Base-by-base conservation (phyloP, 2,329 filamentous ascomycete genomes). In the Xylariaceae sp. region DNA sequence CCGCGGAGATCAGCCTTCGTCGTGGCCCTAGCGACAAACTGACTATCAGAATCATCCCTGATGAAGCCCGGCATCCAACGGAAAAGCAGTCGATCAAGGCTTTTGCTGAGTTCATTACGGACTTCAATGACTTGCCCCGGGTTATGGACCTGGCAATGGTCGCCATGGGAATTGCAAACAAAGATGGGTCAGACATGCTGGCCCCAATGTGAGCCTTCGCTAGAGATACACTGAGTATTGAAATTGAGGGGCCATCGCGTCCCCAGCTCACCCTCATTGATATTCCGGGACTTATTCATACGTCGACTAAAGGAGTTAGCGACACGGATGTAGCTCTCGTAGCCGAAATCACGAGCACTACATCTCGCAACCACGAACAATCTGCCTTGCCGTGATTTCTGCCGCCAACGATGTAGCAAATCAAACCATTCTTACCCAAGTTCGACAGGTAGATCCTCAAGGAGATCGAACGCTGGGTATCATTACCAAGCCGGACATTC, bases 1-100 rank as follows among this genome's bases (percentile, higher is more conserved):
- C 83, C 0, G 86, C 81, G 0, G 80, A 86, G 62, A 72, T 86
- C 9, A 75, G 80, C 11, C 72, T 85, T 2, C 76, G 81, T 3
- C 75, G 45, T 17, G 28, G 37, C 7, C 75, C 7, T 67, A 58
- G 7, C 16, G 16, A 53, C 9, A 44, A 14, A 14, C 28, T 64
- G 16, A 56, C 46, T 3, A 39, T 58, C 8, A 56, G 24, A 28
- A 21, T 64, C 5, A 54, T 52, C 11, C 59, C 56, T 8, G 40
- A 60, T 24, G n/a, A 37, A 9, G n/a, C 8, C 4, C 44, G 49
- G 17, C 17, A 53, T n/a, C 12, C 21, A 2, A 21, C 50, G 0
- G n/a, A 45, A 5, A 41, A 56, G 12, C 4, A 52, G 2, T 17
- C 19, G 1, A 44, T 64, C 21, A 51, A 44, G 17, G 29, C 34